Evolutionary conservation across 2,329 filamentous ascomycete genomes (phyloP), one percentile per base, ranked within the genome.

Genomic region (Pseudogymnoascus verrucosus): DNA sequence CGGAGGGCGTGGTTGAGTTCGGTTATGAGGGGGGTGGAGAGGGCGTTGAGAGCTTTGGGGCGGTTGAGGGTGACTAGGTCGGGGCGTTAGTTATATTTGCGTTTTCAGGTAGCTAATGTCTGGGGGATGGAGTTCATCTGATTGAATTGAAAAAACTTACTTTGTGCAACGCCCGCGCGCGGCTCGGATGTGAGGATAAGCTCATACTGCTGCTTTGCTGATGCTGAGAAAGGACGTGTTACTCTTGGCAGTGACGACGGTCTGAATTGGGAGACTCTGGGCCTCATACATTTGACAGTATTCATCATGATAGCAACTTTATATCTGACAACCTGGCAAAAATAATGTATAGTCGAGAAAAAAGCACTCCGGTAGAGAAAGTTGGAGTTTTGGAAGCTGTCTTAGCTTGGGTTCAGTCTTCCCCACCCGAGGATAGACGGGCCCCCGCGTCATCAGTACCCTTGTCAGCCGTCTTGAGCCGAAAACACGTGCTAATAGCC

Each of bases 1-100:
- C 78, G 78, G 63, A 96, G 84, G 36, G 90, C 90, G 69, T 87
- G 78, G 77, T 96, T 96, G 69, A 99, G 84, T 79, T 99, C 95
- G 69, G 79, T 82, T 75, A 99, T 96, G 61, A 99, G 86, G 8
- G 93, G 91, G 5, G 90, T 95, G 78, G 84, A 93, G 68, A 99
- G 86, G 54, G 95, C 95, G 76, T 99, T 99, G 73, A 96, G 87
- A 51, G 93, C 92, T 82, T 96, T 96, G 67, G 95, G 95, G 51
- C 95, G 89, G 82, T 96, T 91, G 68, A 99, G 81, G 12, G 92
- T 95, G 72, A 98, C 93, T 97, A 69, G 4, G 63, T 51, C 21
- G 44, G 40, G 40, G 57, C 26, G 31, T 54, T 60, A 5, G 39
- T 54, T 44, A 60, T 63, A 62, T 4, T 37, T 37, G 14, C 6